Conservation (phyloP, 169 alveolate species). For the Amoebophrya sp. region DNA sequence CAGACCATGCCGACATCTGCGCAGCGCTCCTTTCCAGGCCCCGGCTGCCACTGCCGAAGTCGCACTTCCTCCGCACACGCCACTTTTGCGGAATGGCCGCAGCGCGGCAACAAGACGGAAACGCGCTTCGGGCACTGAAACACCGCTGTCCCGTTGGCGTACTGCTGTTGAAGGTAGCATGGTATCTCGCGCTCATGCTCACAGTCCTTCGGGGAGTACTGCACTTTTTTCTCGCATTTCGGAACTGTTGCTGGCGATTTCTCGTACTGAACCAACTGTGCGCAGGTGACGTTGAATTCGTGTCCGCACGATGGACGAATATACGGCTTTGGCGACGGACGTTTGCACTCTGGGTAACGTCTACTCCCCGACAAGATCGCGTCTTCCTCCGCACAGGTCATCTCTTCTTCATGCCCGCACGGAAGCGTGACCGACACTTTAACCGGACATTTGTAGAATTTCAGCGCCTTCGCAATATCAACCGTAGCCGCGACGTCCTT, state of each 20-base stretch:
- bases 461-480: slow-evolving; percentile 1
- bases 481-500: not conserved
- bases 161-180: not conserved
- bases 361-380: not conserved
- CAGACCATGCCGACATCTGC: not conserved
- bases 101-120: not conserved
- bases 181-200: not conserved
- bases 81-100: not conserved
- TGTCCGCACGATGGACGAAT: slow-evolving; percentile 14
- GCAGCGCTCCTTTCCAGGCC: not conserved
- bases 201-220: not conserved
- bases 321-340: not conserved
- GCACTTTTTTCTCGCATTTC: not conserved
- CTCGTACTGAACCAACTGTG: not conserved
- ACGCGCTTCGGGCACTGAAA: not conserved
- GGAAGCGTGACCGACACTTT: slow-evolving; percentile 14
- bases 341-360: not conserved
- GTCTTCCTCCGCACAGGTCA: slow-evolving; percentile 4
- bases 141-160: not conserved
- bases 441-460: slow-evolving; percentile 11
- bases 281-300: slow-evolving; percentile 13
- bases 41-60: not conserved
- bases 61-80: not conserved
- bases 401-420: slow-evolving; percentile 19
- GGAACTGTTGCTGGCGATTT: not conserved